Conservation (phyloP, 768 basidiomycete species). For the Lyophyllum atratum region DNA sequence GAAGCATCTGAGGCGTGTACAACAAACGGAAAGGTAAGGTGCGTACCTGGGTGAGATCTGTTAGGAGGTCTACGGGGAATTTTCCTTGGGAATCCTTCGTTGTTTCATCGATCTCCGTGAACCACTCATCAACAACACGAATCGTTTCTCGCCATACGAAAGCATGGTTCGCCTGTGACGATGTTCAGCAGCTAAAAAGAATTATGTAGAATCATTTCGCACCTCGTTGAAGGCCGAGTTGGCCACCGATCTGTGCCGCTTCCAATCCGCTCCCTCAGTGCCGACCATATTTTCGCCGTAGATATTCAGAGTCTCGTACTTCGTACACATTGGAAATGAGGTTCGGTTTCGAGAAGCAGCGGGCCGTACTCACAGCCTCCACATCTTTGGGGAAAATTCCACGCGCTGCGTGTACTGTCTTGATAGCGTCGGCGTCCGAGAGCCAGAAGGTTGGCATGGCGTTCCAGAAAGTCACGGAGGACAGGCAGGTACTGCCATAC, state of each 20-base stretch:
- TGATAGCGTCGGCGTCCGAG: slow-evolving; percentile 44
- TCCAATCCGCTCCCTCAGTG: slow-evolving; percentile 47
- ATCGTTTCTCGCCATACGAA: slow-evolving; percentile 51
- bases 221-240: slow-evolving; percentile 56
- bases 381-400: slow-evolving; percentile 41
- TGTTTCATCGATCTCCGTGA: slow-evolving; percentile 32
- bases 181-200: not conserved
- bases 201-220: not conserved
- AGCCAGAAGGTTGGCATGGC: slow-evolving; percentile 40
- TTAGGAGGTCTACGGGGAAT: slow-evolving; percentile 21
- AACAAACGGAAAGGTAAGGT: slow-evolving; percentile 3
- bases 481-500: slow-evolving; percentile 39
- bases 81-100: not conserved
- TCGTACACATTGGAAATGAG: slow-evolving; percentile 2
- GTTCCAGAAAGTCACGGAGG: slow-evolving; percentile 32
- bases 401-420: slow-evolving; percentile 32
- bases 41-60: slow-evolving; percentile 25
- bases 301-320: slow-evolving; percentile 44
- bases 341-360: not conserved
- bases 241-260: slow-evolving; percentile 43
- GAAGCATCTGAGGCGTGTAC: not conserved
- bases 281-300: slow-evolving; percentile 49
- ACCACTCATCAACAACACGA: slow-evolving; percentile 43
- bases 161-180: slow-evolving; percentile 41
- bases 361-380: slow-evolving; percentile 27